phyloP scores from a whole-genome alignment of 1,284 basidiomycete species.

The Pterulicium gracile region DNA sequence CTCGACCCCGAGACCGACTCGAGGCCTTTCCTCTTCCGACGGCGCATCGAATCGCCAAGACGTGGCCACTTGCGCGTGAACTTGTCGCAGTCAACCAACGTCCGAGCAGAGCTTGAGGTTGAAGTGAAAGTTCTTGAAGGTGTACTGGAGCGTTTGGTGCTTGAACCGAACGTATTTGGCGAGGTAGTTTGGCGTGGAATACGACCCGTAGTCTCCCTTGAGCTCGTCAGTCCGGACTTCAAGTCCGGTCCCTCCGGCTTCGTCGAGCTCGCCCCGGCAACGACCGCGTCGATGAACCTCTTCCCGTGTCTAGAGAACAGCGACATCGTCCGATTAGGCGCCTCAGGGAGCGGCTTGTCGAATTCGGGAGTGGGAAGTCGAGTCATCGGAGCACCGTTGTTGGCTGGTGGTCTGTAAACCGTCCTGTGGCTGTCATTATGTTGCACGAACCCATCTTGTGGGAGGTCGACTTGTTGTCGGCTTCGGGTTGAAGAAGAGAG shows the following conservation, averaged over 20 bases:
- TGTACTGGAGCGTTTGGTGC: no score
- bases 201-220: background rate
- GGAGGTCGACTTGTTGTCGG: no score
- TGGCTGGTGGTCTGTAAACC: no score
- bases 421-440: no score
- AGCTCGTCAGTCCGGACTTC: background rate
- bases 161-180: no score
- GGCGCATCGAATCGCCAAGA: background rate
- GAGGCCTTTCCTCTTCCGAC: background rate
- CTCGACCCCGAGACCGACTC: slow-evolving; percentile 7
- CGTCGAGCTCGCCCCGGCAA: no score
- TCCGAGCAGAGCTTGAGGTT: background rate
- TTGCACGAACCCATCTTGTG: no score
- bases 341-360: background rate
- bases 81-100: background rate
- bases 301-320: background rate
- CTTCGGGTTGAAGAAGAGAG: no score
- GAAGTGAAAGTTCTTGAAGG: background rate
- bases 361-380: slow-evolving; percentile 1
- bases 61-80: slow-evolving; percentile 3
- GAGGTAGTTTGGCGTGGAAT: background rate
- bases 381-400: no score
- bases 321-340: background rate
- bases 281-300: background rate
- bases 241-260: background rate